phyloP scores from a whole-genome alignment of 2,329 filamentous ascomycete species.

The Arthroderma sp. region DNA sequence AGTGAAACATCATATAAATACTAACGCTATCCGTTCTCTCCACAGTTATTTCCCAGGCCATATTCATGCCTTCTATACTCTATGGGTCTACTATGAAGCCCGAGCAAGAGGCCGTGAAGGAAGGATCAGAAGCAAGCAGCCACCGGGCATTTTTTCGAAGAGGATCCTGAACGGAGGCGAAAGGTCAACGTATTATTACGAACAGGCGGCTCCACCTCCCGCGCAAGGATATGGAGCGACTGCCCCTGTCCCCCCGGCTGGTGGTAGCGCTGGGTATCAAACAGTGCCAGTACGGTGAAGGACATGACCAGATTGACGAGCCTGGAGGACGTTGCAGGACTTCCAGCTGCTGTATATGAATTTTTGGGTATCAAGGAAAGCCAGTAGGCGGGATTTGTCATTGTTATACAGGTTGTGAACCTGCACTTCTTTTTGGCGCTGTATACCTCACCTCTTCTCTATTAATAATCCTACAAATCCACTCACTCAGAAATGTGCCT shows the following conservation, averaged over 20 bases:
- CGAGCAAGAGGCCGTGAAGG: slow-evolving; percentile 23
- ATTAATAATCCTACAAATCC: background rate
- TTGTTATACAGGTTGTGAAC: background rate
- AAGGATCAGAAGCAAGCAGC: slow-evolving; percentile 16
- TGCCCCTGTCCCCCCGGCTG: background rate
- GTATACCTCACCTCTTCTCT: background rate
- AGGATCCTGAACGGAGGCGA: slow-evolving; percentile 30
- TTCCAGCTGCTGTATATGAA: background rate
- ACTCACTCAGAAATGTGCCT: background rate
- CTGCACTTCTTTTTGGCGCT: background rate
- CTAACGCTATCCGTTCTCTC: background rate
- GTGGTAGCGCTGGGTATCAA: background rate
- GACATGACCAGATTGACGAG: background rate
- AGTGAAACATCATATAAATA: slow-evolving; percentile 5
- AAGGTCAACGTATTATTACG: background rate
- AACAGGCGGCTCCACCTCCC: background rate
- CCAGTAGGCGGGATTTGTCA: background rate
- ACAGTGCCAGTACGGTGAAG: background rate
- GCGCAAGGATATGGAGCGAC: background rate
- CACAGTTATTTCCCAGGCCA: slow-evolving; percentile 61
- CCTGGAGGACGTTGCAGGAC: background rate
- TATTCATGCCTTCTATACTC: slow-evolving; percentile 67
- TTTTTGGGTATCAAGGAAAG: background rate
- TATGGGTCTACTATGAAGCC: slow-evolving; percentile 73
- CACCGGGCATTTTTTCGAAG: slow-evolving; percentile 31